phyloP scores from a whole-genome alignment of 345 rosid species.

The Eucalyptus regnans region DNA sequence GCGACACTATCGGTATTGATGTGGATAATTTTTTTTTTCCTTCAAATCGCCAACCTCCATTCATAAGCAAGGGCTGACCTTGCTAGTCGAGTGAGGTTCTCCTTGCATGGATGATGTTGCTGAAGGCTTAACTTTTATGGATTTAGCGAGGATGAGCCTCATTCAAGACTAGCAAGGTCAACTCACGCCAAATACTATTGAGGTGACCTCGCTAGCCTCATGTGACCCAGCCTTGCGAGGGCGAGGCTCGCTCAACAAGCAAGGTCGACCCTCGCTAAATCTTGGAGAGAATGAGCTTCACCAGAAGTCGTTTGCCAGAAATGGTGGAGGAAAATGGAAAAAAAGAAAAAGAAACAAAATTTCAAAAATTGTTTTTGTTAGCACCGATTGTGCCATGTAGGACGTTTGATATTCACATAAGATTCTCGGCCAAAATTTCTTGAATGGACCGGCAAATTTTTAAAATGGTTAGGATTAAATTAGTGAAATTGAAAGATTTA shows the following conservation, averaged over 20 bases:
- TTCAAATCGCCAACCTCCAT: fast-evolving
- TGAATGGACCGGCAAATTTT: not conserved
- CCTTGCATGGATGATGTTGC: not conserved
- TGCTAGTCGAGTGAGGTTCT: not conserved
- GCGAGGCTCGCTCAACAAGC: fast-evolving
- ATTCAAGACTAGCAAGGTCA: not conserved
- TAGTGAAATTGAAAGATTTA: fast-evolving
- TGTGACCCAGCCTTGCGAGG: fast-evolving
- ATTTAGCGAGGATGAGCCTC: not conserved
- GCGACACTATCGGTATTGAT: fast-evolving
- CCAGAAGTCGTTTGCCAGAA: fast-evolving
- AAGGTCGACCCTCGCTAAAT: not conserved
- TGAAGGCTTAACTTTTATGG: not conserved
- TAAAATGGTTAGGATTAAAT: too few species aligned
- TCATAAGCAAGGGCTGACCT: not conserved
- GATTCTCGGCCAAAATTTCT: fast-evolving
- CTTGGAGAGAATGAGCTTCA: not conserved
- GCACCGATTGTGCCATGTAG: fast-evolving
- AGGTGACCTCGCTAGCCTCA: fast-evolving
- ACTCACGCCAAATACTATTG: fast-evolving
- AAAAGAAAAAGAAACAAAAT: too few species aligned
- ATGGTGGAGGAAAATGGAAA: fast-evolving
- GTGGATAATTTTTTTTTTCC: too few species aligned
- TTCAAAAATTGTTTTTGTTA: fast-evolving
- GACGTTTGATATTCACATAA: not conserved